A percentile compares a stretch with the other conserved stretches of the same genome.
These are phyloP conservation scores for Saccharum officinarum DNA, from an alignment of 176 grass and related monocot species.

Conservation along the genomic window DNA sequence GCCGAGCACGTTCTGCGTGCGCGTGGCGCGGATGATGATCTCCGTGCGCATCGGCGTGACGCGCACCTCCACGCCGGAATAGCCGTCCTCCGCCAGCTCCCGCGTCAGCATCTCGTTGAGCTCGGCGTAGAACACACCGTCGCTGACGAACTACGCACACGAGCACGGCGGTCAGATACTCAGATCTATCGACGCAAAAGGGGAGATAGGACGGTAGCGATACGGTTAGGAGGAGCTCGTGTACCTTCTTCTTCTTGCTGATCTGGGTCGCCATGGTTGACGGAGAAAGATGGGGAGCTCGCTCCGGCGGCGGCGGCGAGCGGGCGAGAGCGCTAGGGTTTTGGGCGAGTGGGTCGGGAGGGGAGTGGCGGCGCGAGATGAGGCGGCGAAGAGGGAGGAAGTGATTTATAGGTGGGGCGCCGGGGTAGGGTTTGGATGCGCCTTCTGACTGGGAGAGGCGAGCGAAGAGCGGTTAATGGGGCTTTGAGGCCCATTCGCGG, in stretches of 20 bases:
- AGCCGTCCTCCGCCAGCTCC: slow-evolving; percentile 79
- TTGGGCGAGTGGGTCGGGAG: not conserved
- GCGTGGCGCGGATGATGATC: slow-evolving; percentile 80
- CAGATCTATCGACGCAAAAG: not conserved
- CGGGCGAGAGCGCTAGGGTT: slow-evolving; percentile 30
- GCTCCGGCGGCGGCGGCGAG: slow-evolving; percentile 30
- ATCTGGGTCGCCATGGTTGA: slow-evolving; percentile 76
- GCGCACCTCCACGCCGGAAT: slow-evolving; percentile 70
- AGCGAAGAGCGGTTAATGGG: not conserved
- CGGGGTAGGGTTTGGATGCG: slow-evolving; percentile 42
- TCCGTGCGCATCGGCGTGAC: slow-evolving; percentile 83
- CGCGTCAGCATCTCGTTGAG: slow-evolving; percentile 80
- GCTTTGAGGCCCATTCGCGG: not conserved
- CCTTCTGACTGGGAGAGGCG: not conserved
- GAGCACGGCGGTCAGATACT: slow-evolving; percentile 9
- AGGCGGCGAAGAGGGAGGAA: not conserved
- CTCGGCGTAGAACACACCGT: slow-evolving; percentile 81
- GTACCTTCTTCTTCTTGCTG: slow-evolving; percentile 97
- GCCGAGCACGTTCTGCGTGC: slow-evolving; percentile 83
- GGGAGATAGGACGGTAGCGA: not conserved
- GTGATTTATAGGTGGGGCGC: not conserved
- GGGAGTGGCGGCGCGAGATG: slow-evolving; percentile 43
- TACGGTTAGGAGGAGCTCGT: not conserved
- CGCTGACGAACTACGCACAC: slow-evolving; percentile 56
- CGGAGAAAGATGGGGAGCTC: slow-evolving; percentile 19